Evolutionary conservation across 441 rosid genomes (phyloP), one percentile per base, ranked within the genome.

Genomic region (Flueggea neowawraea): DNA sequence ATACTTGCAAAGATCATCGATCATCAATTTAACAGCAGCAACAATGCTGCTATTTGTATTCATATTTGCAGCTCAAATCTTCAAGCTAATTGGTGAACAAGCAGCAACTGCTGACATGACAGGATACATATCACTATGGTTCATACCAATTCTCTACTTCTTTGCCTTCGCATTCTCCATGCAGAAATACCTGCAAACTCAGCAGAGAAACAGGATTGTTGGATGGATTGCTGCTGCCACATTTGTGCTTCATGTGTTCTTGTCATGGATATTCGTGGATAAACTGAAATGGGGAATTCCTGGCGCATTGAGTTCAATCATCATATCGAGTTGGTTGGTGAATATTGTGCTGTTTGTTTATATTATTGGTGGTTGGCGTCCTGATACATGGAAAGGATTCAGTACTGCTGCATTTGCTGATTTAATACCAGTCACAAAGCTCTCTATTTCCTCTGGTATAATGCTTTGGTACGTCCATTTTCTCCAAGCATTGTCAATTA

Each of bases 1-100:
- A 54, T 91, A 89, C 72, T 59, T 89, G 39, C 97, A 91, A 69
- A 68, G 96, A 61, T 91, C 97, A 5, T 84, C 90, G 95, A 75
- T 91, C 6, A 66, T 87, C 6, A 74, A 74, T 45, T 5, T 41
- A 3, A 57, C 47, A 0, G 52, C 67, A 2, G 73, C 89, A 2
- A 85, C 89, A 0, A 52, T 89, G 32, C 55, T 82, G 4, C 61
- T 87, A 15, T 90, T 91, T 6, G 0, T 70, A 6, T 85, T 89
- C 57, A 22, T 89, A 36, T 78, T 81, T 5, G 71, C 81, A 0
- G 57, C 80, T 15, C 87, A 77, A 0, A 74, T 91, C 13, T 69
- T 89, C 31, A 72, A 49, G 56, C 60, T 80, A 39, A 64, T 91
- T 3, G 91, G 93, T 10, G 79, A 91, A 64, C 65, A 76, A 10